A percentile compares a stretch with the other conserved stretches of the same genome.
Evolutionary conservation across 768 basidiomycete species (phyloP).

Genomic region (Holtermanniella nyarrowii): DNA sequence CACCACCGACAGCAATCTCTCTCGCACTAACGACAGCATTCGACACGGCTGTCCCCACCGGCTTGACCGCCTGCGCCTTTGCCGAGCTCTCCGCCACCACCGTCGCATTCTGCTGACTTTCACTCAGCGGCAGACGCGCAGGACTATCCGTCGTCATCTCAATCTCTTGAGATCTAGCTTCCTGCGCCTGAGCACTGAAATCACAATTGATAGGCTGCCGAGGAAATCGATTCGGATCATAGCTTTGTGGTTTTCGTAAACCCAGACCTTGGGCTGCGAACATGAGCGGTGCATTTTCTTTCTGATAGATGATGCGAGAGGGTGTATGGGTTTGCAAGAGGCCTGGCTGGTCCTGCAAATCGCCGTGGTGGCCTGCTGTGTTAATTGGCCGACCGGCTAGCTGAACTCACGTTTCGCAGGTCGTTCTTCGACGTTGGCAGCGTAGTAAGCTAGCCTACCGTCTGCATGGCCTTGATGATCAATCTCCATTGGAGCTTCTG

Average conservation of each 20-base stretch:
- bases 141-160: slow-evolving; percentile 12
- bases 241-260: too few species aligned
- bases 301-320: too few species aligned
- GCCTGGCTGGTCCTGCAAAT: slow-evolving; percentile 12
- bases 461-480: slow-evolving; percentile 13
- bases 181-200: neutral
- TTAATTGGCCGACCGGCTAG: neutral
- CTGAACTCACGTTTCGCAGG: slow-evolving; percentile 26
- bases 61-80: neutral
- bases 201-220: neutral
- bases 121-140: neutral
- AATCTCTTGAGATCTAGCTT: neutral
- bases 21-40: too few species aligned
- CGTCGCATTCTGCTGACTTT: slow-evolving; percentile 24
- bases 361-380: slow-evolving; percentile 23
- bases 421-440: slow-evolving; percentile 15
- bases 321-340: slow-evolving; percentile 11
- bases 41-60: neutral
- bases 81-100: slow-evolving; percentile 11
- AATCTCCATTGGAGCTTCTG: slow-evolving; percentile 29
- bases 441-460: slow-evolving; percentile 13
- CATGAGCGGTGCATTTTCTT: too few species aligned
- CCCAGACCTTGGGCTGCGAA: too few species aligned
- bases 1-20: slow-evolving; percentile 5
- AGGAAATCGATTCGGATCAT: neutral